A percentile compares a stretch with the other conserved stretches of the same genome.
These are phyloP conservation scores for Pseudocercospora fuligena DNA, from an alignment of 2,329 filamentous ascomycete species.

Conservation along the genomic window DNA sequence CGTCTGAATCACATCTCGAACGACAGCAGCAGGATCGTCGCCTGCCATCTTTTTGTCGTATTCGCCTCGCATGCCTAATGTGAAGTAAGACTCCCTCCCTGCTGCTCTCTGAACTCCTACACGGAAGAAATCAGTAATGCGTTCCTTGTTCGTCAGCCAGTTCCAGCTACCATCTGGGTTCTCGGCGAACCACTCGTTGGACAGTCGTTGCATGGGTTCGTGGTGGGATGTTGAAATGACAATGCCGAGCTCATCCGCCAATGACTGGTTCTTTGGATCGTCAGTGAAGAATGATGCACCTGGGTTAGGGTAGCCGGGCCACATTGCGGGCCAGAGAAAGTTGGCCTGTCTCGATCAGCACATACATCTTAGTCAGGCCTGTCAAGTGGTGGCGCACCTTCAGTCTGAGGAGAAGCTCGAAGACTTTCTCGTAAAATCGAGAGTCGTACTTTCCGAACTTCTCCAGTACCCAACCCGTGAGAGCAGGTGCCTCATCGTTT, in stretches of 20 bases:
- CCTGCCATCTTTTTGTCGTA: conserved; percentile 57
- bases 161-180: conserved; percentile 62
- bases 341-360: neutral
- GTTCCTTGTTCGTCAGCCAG: conserved; percentile 71
- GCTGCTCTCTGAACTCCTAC: conserved; percentile 69
- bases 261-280: conserved; percentile 68
- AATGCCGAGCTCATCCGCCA: conserved; percentile 74
- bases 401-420: conserved; percentile 71
- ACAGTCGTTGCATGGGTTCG: conserved; percentile 70
- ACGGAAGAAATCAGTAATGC: conserved; percentile 70
- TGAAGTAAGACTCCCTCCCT: conserved; percentile 70
- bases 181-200: conserved; percentile 57
- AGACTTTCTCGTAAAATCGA: conserved; percentile 71
- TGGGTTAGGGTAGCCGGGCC: conserved; percentile 62
- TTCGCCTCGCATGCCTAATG: conserved; percentile 70
- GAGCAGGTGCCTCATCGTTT: conserved; percentile 70
- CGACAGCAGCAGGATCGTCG: neutral
- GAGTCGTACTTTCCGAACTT: conserved; percentile 33
- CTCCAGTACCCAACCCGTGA: conserved; percentile 52
- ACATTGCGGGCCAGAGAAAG: conserved; percentile 70
- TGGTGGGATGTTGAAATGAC: conserved; percentile 75
- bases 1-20: neutral
- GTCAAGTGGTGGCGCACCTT: conserved; percentile 65
- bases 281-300: conserved; percentile 65
- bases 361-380: neutral